Evolutionary conservation across 345 rosid species (phyloP).

Genomic region (Bruguiera sexangula): DNA sequence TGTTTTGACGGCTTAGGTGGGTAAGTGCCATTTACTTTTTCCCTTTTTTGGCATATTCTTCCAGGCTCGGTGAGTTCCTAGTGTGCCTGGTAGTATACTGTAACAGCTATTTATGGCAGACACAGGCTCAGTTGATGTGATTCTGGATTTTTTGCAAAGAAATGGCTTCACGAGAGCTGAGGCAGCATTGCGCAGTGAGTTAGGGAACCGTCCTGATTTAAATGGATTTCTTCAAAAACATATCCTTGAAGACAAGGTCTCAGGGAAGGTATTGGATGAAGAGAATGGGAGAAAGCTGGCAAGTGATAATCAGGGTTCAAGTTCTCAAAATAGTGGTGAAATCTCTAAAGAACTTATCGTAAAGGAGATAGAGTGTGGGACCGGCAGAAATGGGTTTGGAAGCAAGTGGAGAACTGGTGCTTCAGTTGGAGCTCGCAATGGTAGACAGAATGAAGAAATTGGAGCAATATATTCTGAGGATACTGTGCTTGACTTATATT

Average conservation of each 20-base stretch:
- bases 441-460: conserved; percentile 38
- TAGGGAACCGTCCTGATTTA: conserved; percentile 59
- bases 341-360: conserved; percentile 75
- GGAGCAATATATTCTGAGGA: conserved; percentile 49
- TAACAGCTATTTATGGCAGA: conserved; percentile 57
- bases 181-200: conserved; percentile 91
- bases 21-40: not conserved
- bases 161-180: conserved; percentile 87
- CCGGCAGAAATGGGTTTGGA: conserved; percentile 57
- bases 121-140: conserved; percentile 60
- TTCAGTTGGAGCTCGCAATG: conserved; percentile 39
- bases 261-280: conserved; percentile 33
- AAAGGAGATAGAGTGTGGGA: conserved; percentile 80
- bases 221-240: conserved; percentile 71
- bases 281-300: conserved; percentile 33
- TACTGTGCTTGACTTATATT: conserved; percentile 43
- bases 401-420: conserved; percentile 51
- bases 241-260: conserved; percentile 47
- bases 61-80: conserved; percentile 38
- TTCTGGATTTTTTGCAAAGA: conserved; percentile 72
- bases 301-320: conserved; percentile 30
- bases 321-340: conserved; percentile 46
- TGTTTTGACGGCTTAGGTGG: not conserved
- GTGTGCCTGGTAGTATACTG: conserved; percentile 23
- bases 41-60: not conserved